phyloP scores from a whole-genome alignment of 495 filamentous ascomycete species.

The Aspergillus campestris region DNA sequence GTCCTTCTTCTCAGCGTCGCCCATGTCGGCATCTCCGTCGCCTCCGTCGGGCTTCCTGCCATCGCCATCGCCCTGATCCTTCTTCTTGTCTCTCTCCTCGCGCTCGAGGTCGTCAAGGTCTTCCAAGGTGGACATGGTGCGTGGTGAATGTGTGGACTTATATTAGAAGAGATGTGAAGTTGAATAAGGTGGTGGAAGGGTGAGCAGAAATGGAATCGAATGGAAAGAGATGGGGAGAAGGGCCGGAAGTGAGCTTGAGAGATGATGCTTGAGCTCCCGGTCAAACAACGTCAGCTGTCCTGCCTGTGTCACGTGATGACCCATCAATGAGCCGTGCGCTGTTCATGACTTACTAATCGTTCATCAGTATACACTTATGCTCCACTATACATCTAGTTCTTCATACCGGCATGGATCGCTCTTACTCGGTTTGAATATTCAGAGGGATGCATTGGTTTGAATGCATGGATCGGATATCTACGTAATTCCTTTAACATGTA shows the following conservation, averaged over 20 bases:
- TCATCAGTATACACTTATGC: not conserved
- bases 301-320: slow-evolving; percentile 29
- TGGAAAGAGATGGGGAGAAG: slow-evolving; percentile 9
- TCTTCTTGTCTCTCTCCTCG: slow-evolving; percentile 68
- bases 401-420: too few relatives aligned
- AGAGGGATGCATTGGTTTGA: too few relatives aligned
- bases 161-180: not conserved
- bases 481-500: too few relatives aligned
- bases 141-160: not conserved
- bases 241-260: slow-evolving; percentile 24
- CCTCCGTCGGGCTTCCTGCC: slow-evolving; percentile 46
- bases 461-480: too few relatives aligned
- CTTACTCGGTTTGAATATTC: too few relatives aligned
- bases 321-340: slow-evolving; percentile 14
- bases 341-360: not conserved
- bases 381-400: too few relatives aligned
- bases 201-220: slow-evolving; percentile 5
- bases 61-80: slow-evolving; percentile 48
- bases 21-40: slow-evolving; percentile 80
- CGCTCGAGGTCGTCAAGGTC: slow-evolving; percentile 73
- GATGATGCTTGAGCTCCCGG: slow-evolving; percentile 29
- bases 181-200: not conserved
- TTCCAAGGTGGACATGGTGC: slow-evolving; percentile 74
- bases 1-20: slow-evolving; percentile 64
- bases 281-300: slow-evolving; percentile 36